phyloP scores from a whole-genome alignment of 169 alveolate species.

The Plasmodium fragile region DNA sequence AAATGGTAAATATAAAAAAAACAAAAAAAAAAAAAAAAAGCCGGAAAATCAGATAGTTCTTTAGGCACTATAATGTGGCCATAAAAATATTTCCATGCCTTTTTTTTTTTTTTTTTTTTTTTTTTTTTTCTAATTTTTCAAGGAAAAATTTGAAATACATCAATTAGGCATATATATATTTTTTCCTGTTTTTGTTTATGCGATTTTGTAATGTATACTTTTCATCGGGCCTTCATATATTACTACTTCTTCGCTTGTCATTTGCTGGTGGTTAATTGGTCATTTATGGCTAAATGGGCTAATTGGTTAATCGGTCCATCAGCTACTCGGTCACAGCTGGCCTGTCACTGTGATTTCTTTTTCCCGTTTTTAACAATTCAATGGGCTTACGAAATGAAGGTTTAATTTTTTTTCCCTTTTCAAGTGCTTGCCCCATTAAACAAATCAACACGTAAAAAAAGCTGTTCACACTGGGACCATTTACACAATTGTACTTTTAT shows the following conservation, averaged over 20 bases:
- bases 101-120: not conserved
- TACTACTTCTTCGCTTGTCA: not conserved
- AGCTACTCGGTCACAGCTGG: not conserved
- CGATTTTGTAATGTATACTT: not conserved
- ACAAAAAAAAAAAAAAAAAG: conserved; percentile 15
- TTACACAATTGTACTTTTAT: not conserved
- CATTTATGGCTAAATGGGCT: too few relatives aligned
- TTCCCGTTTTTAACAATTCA: not conserved
- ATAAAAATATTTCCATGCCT: not conserved
- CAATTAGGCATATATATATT: not conserved
- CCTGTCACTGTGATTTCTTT: not conserved
- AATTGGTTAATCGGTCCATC: not conserved
- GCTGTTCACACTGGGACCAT: not conserved
- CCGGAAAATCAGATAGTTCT: conserved; percentile 6
- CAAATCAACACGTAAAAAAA: not conserved
- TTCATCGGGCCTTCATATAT: not conserved
- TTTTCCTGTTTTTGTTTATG: conserved; percentile 2
- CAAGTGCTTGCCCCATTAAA: not conserved
- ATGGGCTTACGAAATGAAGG: not conserved
- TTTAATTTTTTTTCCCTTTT: not conserved
- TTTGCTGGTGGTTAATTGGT: not conserved
- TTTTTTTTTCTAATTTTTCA: not conserved
- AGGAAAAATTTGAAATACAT: not conserved
- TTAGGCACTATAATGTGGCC: not conserved
- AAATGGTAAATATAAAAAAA: not conserved